Conservation (phyloP, 2,329 filamentous ascomycete species). For the Sporothrix euskadiensis region DNA sequence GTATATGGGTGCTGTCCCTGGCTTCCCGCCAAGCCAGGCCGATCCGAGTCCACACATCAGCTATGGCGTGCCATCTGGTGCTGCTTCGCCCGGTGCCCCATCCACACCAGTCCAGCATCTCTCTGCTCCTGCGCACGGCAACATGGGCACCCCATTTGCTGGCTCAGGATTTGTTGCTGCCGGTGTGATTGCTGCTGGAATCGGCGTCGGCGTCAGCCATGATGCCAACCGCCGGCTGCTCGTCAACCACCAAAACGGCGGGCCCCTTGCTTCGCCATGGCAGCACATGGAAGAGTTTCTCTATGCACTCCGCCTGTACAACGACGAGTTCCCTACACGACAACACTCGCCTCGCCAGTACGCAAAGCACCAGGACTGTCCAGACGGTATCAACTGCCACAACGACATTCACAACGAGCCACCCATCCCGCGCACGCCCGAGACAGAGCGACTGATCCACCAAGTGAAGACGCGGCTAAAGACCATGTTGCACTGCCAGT, state of each 20-base stretch:
- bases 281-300: slow-evolving; percentile 35
- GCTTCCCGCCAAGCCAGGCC: slow-evolving; percentile 3
- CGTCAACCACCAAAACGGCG: slow-evolving; percentile 21
- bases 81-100: background rate
- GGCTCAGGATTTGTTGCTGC: slow-evolving; percentile 21
- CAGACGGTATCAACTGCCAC: background rate
- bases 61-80: background rate
- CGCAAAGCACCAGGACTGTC: slow-evolving; percentile 20
- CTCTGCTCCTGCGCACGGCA: background rate
- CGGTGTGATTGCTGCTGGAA: slow-evolving; percentile 18
- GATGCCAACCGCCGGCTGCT: slow-evolving; percentile 12
- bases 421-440: slow-evolving; percentile 24
- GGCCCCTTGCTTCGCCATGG: slow-evolving; percentile 34
- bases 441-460: slow-evolving; percentile 25
- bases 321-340: slow-evolving; percentile 30
- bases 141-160: slow-evolving; percentile 6
- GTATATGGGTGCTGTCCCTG: background rate
- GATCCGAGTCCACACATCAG: background rate
- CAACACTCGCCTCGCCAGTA: slow-evolving; percentile 33
- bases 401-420: slow-evolving; percentile 23
- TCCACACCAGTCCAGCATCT: slow-evolving; percentile 6
- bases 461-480: slow-evolving; percentile 34
- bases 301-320: slow-evolving; percentile 33
- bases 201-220: slow-evolving; percentile 22
- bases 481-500: slow-evolving; percentile 36